phyloP scores from a whole-genome alignment of 2,329 filamentous ascomycete species.

The Chaetothyriales sp. region DNA sequence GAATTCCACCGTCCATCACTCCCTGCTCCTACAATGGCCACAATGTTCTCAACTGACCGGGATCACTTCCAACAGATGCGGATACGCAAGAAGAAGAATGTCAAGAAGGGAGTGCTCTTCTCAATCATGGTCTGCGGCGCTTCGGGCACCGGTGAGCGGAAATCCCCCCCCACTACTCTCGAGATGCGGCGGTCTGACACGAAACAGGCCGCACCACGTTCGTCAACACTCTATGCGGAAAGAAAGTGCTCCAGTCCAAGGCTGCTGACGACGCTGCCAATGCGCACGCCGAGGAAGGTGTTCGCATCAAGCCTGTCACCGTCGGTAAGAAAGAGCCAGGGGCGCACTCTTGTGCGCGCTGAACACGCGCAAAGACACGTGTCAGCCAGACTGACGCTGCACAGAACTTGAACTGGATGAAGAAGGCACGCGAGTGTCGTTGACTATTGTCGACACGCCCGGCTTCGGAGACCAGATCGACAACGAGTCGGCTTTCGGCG shows the following conservation, averaged over 20 bases:
- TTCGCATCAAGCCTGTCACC: constrained; percentile 96
- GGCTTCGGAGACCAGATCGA: constrained; percentile 98
- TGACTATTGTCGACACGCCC: constrained; percentile 96
- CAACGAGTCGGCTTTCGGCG: constrained; percentile 96
- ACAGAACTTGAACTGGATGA: constrained; percentile 88
- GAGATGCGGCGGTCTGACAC: background rate
- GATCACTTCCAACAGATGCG: constrained; percentile 49
- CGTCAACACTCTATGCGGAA: constrained; percentile 96
- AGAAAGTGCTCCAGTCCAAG: constrained; percentile 79
- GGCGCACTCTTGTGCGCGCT: background rate
- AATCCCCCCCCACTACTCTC: background rate
- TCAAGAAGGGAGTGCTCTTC: constrained; percentile 99
- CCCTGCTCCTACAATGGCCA: background rate
- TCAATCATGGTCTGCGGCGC: constrained; percentile 99
- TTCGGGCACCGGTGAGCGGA: constrained; percentile 74
- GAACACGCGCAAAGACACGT: background rate
- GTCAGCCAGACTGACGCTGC: constrained; percentile 19
- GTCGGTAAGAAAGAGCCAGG: constrained; percentile 57
- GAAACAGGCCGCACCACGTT: constrained; percentile 81
- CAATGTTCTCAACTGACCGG: constrained; percentile 7
- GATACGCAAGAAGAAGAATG: constrained; percentile 99
- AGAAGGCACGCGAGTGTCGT: constrained; percentile 91
- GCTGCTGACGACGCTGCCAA: constrained; percentile 79
- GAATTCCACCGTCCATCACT: background rate
- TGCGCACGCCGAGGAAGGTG: constrained; percentile 87